Base-by-base conservation (phyloP, 495 filamentous ascomycete species). In the Penicillium ochrochloron region DNA sequence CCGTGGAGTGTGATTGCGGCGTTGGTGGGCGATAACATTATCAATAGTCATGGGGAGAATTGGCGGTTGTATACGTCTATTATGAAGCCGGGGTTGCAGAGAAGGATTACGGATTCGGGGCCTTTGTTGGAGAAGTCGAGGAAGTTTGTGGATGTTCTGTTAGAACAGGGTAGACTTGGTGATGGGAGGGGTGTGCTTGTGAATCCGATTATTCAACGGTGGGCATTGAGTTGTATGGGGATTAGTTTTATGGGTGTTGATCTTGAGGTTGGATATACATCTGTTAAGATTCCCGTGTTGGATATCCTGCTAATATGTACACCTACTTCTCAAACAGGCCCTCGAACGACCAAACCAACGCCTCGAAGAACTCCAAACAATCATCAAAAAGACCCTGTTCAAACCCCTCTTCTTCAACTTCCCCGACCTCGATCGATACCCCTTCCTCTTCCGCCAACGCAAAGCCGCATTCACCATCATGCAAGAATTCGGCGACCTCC, bases 331-430 rank as follows among this genome's bases (percentile, higher is more conserved):
- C 0, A 6, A 37, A n/a, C 17, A 61, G 64, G 34, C 60, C 6
- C 31, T 70, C 5, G 67, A 70, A 48, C 59, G 61, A 55, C 67
- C 67, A 7, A 59, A 59, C 2, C 67, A 70, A 39, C 71, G 71
- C 19, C 52, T 73, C 25, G 71, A 73, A 65, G 19, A 66, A n/a
- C 68, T 73, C 37, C 71, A 73, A 53, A 67, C 68, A 8, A 71
- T 71, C 44, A 73, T 73, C 41, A 73, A 73, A 60, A 68, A 66
- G 41, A 71, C 63, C 12, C 75, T 76, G 19, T 80, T 79, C 70
- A 77, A 76, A 42, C 78, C 77, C 1, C 59, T 78, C 8, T 79
- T 67, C 66, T 72, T 80, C 57, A 78, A 73, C 61, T 79, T 79
- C 59, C 78, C 78, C 3, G 66, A 75, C 21, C 70, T 78, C 0